Base-by-base conservation (phyloP, 129 eudicot genomes). In the Pulicaria dysenterica region DNA sequence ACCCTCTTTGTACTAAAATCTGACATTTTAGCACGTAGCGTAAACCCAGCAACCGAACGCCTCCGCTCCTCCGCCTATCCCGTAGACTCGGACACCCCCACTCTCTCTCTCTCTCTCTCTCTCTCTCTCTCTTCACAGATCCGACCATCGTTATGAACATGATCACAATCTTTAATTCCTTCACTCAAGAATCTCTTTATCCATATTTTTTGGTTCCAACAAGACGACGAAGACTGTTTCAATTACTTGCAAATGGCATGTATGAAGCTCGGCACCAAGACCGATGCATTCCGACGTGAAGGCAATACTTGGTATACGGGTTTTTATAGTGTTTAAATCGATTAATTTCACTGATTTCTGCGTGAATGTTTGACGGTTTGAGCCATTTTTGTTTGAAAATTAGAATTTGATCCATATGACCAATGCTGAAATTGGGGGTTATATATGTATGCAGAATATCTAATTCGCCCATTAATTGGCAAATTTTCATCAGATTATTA, bases 191-290 rank as follows among this genome's bases (percentile, higher is more conserved):
- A 45, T 12, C 63, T 17, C 44, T 41, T 42, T 43, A 74, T 51
- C 74, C 53, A 42, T 73, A 56, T 55, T 59, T 65, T 4, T 54
- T 31, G 9, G 64, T 68, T 34, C 60, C 6, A 34, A 36, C 6
- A 34, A 36, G 24, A 72, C 39, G 62, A 51, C 53, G 63, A 69
- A 54, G 64, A 42, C 10, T 12, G 38, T 5, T 70, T 40, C 24
- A 31, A 61, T 1, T 11, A 37, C 14, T 24, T 59, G 64, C 39
- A 8, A 39, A 87, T 88, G 94, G 88, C 90, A 12, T 82, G 42
- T 64, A 65, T 88, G 88, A 80, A 80, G 76, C 77, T 88, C 46
- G 94, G 94, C 71, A 80, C 94, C 0, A 84, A 88, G 77, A 54
- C 88, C 64, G 88, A 88, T 51, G 84, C 84, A 8, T 88, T 88